Evolutionary conservation across 2,329 filamentous ascomycete genomes (phyloP).

Genomic region (Clonostachys rosea): DNA sequence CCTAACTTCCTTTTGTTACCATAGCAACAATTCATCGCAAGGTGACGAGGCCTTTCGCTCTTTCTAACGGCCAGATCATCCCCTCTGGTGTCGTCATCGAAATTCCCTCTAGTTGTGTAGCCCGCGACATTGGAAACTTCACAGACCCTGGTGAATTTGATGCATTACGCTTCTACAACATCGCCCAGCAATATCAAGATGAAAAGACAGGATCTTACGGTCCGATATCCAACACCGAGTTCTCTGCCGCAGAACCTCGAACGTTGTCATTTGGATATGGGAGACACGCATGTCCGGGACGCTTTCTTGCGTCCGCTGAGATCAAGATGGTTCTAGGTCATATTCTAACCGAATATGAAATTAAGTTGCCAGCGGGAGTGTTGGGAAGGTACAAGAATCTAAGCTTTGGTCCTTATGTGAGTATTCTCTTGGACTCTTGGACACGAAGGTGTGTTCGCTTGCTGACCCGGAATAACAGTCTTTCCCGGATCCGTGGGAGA

Average conservation of each 20-base stretch:
- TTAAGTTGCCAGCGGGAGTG: slow-evolving; percentile 7
- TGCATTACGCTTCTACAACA: slow-evolving; percentile 36
- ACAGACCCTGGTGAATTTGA: slow-evolving; percentile 30
- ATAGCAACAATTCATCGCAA: slow-evolving; percentile 41
- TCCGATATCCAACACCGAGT: slow-evolving; percentile 23
- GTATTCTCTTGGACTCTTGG: neutral
- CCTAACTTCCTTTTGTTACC: too few relatives aligned
- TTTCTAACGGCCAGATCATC: slow-evolving; percentile 49
- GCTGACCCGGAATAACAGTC: too few relatives aligned
- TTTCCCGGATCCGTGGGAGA: too few relatives aligned
- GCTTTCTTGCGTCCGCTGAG: slow-evolving; percentile 38
- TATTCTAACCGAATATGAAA: slow-evolving; percentile 32
- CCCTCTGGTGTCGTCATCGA: slow-evolving; percentile 37
- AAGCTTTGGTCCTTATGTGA: slow-evolving; percentile 4
- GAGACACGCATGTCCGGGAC: slow-evolving; percentile 32
- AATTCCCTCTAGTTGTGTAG: slow-evolving; percentile 28
- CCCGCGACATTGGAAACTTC: slow-evolving; percentile 25
- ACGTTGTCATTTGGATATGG: slow-evolving; percentile 30
- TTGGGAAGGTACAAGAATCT: slow-evolving; percentile 5
- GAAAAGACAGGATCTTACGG: slow-evolving; percentile 6
- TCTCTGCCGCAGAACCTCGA: slow-evolving; percentile 29
- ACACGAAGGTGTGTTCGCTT: too few relatives aligned
- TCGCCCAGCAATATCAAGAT: slow-evolving; percentile 2
- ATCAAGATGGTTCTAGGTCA: slow-evolving; percentile 37
- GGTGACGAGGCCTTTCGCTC: slow-evolving; percentile 41